Conservation (phyloP, 306 rosid genomes). For the Mucuna pruriens region DNA sequence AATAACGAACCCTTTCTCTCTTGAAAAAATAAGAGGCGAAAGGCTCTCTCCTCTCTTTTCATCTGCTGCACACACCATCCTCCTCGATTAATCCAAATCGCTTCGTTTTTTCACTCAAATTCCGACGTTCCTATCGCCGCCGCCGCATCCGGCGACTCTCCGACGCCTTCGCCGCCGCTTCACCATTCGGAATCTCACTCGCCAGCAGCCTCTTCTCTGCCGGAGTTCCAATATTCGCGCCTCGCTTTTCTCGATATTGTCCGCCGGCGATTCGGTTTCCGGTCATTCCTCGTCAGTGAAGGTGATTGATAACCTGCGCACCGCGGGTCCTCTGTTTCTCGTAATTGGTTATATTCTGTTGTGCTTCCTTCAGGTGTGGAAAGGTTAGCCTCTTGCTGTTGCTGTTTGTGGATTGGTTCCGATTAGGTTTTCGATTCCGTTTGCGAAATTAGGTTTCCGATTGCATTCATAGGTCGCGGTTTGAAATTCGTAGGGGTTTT, state of each 20-base stretch:
- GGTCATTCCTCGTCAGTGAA: constrained; percentile 50
- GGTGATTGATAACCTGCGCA: constrained; percentile 55
- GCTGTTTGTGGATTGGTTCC: constrained; percentile 56
- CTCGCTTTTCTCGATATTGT: constrained; percentile 9
- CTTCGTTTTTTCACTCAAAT: constrained; percentile 53
- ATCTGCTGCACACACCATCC: constrained; percentile 40
- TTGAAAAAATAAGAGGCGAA: neutral
- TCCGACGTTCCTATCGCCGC: constrained; percentile 38
- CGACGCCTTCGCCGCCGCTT: neutral
- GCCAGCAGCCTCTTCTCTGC: constrained; percentile 4
- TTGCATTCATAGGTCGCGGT: neutral
- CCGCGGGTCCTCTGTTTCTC: constrained; percentile 36
- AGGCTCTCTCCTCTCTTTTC: constrained; percentile 46
- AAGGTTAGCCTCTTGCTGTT: constrained; percentile 55
- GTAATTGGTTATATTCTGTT: constrained; percentile 35
- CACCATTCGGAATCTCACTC: constrained; percentile 29
- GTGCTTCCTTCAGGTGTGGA: constrained; percentile 11
- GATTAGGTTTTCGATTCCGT: constrained; percentile 3
- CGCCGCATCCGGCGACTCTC: constrained; percentile 48
- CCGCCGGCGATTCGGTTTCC: constrained; percentile 54
- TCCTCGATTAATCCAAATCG: constrained; percentile 51
- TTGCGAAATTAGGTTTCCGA: constrained; percentile 19
- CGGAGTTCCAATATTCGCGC: neutral
- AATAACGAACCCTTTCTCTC: too few relatives aligned
- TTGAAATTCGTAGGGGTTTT: constrained; percentile 58